These are phyloP conservation scores for Artemisia argyi DNA, from an alignment of 129 eudicot genomes.

Conservation along the genomic window DNA sequence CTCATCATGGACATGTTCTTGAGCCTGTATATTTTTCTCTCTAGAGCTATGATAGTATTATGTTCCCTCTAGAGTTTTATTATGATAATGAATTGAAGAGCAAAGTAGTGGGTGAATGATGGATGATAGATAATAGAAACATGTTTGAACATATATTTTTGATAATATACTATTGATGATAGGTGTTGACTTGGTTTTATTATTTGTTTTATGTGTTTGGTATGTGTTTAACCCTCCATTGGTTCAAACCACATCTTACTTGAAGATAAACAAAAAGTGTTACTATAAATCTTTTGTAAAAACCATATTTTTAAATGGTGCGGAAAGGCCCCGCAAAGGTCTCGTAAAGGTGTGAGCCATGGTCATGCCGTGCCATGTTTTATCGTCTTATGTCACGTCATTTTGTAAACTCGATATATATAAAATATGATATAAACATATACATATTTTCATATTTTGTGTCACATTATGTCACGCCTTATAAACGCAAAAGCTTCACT, in stretches of 20 bases:
- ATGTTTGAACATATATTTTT: constrained; percentile 28
- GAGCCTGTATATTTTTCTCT: not conserved
- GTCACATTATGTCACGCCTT: too few species aligned
- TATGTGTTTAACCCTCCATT: constrained; percentile 12
- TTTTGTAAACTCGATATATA: too few species aligned
- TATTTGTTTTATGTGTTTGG: constrained; percentile 10
- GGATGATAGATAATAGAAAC: constrained; percentile 28
- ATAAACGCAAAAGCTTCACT: too few species aligned
- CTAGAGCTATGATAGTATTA: not conserved
- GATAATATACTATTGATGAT: constrained; percentile 17
- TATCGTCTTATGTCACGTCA: too few species aligned
- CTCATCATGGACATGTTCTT: constrained; percentile 32
- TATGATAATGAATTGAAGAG: constrained; percentile 15
- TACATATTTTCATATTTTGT: too few species aligned
- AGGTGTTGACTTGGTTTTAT: constrained; percentile 37
- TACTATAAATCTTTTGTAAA: not conserved
- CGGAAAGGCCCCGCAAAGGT: too few species aligned
- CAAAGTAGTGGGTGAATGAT: constrained; percentile 28
- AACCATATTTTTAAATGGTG: too few species aligned
- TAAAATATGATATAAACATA: too few species aligned
- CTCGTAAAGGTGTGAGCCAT: too few species aligned
- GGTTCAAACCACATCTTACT: not conserved
- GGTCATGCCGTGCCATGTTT: too few species aligned
- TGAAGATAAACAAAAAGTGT: too few species aligned
- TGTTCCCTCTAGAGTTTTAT: constrained; percentile 1